Evolutionary conservation across 2,329 filamentous ascomycete genomes (phyloP).

Genomic region (Exophiala calicioides): DNA sequence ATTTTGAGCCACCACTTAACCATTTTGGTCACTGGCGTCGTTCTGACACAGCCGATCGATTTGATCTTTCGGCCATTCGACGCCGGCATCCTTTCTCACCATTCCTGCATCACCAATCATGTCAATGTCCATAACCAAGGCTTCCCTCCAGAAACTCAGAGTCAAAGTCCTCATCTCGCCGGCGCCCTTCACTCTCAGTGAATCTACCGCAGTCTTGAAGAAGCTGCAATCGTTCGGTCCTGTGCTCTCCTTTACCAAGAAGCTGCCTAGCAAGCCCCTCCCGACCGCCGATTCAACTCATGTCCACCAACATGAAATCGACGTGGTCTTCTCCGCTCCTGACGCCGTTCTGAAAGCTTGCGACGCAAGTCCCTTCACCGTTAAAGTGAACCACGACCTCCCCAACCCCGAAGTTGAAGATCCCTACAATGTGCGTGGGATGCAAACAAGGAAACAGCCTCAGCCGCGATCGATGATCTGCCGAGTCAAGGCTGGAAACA

Average conservation of each 20-base stretch:
- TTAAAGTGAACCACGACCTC: slow-evolving; percentile 22
- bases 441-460: slow-evolving; percentile 23
- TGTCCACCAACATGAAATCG: slow-evolving; percentile 15
- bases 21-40: too few relatives aligned
- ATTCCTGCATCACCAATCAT: slow-evolving; percentile 3
- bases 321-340: slow-evolving; percentile 21
- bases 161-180: slow-evolving; percentile 24
- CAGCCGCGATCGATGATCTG: slow-evolving; percentile 24
- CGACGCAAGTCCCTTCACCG: slow-evolving; percentile 22
- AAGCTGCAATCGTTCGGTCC: slow-evolving; percentile 26
- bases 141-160: slow-evolving; percentile 12
- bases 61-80: too few relatives aligned
- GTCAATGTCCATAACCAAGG: slow-evolving; percentile 18
- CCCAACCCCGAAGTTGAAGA: slow-evolving; percentile 25
- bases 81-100: background rate
- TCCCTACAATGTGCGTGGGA: slow-evolving; percentile 29
- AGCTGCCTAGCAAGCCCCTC: background rate
- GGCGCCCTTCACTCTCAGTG: slow-evolving; percentile 18
- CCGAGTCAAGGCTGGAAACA: slow-evolving; percentile 2
- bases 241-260: slow-evolving; percentile 14
- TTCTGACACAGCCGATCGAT: too few relatives aligned
- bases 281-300: background rate
- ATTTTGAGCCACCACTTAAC: slow-evolving; percentile 6
- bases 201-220: slow-evolving; percentile 27
- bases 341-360: slow-evolving; percentile 12